These are phyloP conservation scores for Takashimella tepidaria DNA, from an alignment of 1,284 basidiomycete genomes.

Conservation along the genomic window DNA sequence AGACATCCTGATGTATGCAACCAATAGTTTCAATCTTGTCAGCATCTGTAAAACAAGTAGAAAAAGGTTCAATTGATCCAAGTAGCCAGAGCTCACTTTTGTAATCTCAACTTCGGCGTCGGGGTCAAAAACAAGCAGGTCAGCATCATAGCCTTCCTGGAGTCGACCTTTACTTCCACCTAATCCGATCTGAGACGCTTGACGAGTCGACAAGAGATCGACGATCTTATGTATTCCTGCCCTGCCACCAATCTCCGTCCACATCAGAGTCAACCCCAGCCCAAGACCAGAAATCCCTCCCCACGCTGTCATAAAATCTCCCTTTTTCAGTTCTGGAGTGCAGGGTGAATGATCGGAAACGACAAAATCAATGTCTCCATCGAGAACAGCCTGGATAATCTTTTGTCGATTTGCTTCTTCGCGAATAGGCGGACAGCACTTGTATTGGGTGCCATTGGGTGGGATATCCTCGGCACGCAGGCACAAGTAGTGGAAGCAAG, in stretches of 20 bases:
- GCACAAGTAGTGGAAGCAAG: slow-evolving; percentile 88
- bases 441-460: slow-evolving; percentile 53
- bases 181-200: slow-evolving; percentile 73
- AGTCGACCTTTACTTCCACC: slow-evolving; percentile 65
- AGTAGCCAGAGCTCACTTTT: slow-evolving; percentile 50
- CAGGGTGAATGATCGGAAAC: slow-evolving; percentile 94
- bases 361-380: slow-evolving; percentile 78
- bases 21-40: not conserved
- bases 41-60: not conserved
- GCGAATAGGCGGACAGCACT: slow-evolving; percentile 92
- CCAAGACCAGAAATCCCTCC: slow-evolving; percentile 86
- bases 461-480: slow-evolving; percentile 52
- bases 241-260: slow-evolving; percentile 60
- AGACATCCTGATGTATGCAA: slow-evolving; percentile 54
- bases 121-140: slow-evolving; percentile 79
- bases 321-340: slow-evolving; percentile 68
- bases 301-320: slow-evolving; percentile 85
- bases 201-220: slow-evolving; percentile 65
- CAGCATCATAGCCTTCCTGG: slow-evolving; percentile 68
- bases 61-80: not conserved
- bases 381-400: slow-evolving; percentile 72
- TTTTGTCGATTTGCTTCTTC: slow-evolving; percentile 62
- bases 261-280: slow-evolving; percentile 74
- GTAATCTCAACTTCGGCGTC: slow-evolving; percentile 55
- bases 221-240: slow-evolving; percentile 62